These are phyloP conservation scores for Alternaria hordeiaustralica DNA, from an alignment of 2,329 filamentous ascomycete species.

Conservation along the genomic window DNA sequence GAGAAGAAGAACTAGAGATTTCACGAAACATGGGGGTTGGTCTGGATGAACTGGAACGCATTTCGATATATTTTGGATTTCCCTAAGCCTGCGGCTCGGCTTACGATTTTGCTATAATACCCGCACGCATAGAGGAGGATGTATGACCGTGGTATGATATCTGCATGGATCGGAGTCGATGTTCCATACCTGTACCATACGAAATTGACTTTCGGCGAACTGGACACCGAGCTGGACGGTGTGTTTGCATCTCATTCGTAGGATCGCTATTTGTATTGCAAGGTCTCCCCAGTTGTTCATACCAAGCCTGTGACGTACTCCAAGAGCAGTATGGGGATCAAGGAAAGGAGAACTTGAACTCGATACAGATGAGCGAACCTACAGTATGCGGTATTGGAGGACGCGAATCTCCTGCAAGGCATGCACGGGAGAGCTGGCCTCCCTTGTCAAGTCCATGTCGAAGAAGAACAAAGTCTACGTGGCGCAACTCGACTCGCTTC, in stretches of 20 bases:
- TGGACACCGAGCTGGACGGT: not conserved
- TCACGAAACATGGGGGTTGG: not conserved
- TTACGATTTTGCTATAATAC: constrained; percentile 20
- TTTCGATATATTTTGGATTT: constrained; percentile 19
- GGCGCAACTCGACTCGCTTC: not conserved
- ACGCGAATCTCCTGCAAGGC: not conserved
- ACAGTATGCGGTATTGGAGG: not conserved
- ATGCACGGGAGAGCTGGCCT: not conserved
- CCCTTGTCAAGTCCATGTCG: not conserved
- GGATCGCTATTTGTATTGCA: not conserved
- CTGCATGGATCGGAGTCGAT: constrained; percentile 8
- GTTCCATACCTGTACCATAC: constrained; percentile 9
- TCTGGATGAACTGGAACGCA: constrained; percentile 4
- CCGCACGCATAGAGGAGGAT: constrained; percentile 10
- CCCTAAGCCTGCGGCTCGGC: constrained; percentile 4
- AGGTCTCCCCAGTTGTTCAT: not conserved
- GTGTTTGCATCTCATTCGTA: constrained; percentile 3
- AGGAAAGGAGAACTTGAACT: not conserved
- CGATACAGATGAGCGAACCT: not conserved
- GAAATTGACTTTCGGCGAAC: constrained; percentile 1
- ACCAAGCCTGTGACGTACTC: not conserved
- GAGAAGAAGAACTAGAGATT: constrained; percentile 21
- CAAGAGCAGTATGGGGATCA: not conserved
- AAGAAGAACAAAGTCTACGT: not conserved
- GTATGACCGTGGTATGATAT: constrained; percentile 13